Percentiles rank a stretch among this genome's conserved stretches.
Conservation (phyloP, 805 yeast species). For the Kodamaea laetipori region DNA sequence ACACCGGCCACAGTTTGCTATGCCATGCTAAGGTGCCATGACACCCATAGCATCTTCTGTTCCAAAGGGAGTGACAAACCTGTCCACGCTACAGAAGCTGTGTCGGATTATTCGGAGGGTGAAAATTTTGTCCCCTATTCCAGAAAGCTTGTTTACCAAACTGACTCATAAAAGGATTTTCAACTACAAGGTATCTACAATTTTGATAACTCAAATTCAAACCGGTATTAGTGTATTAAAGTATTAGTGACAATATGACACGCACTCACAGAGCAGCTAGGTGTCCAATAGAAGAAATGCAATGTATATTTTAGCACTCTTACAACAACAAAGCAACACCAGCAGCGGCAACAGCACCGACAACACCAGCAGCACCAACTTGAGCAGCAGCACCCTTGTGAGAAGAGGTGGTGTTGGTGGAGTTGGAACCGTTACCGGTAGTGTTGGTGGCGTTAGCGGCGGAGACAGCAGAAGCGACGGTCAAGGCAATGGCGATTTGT, state of each 20-base stretch:
- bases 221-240: conserved; percentile 6
- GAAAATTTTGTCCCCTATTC: not conserved
- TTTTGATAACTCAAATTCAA: no score
- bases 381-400: conserved; percentile 26
- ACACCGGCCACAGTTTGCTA: no score
- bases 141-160: not conserved
- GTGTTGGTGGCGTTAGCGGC: conserved; percentile 26
- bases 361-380: conserved; percentile 32
- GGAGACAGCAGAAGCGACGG: conserved; percentile 31
- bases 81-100: not conserved
- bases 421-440: conserved; percentile 14
- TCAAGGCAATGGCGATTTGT: conserved; percentile 29
- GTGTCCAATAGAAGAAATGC: conserved; percentile 3
- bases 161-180: conserved; percentile 1
- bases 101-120: conserved; percentile 3
- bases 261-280: conserved; percentile 6
- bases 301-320: conserved; percentile 13
- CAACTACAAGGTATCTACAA: no score
- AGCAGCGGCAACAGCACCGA: conserved; percentile 32
- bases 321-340: conserved; percentile 37
- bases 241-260: conserved; percentile 3
- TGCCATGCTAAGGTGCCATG: no score
- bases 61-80: no score
- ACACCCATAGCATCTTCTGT: no score
- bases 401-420: conserved; percentile 15